phyloP scores from a whole-genome alignment of 768 basidiomycete genomes.

The Ephemerocybe angulata region DNA sequence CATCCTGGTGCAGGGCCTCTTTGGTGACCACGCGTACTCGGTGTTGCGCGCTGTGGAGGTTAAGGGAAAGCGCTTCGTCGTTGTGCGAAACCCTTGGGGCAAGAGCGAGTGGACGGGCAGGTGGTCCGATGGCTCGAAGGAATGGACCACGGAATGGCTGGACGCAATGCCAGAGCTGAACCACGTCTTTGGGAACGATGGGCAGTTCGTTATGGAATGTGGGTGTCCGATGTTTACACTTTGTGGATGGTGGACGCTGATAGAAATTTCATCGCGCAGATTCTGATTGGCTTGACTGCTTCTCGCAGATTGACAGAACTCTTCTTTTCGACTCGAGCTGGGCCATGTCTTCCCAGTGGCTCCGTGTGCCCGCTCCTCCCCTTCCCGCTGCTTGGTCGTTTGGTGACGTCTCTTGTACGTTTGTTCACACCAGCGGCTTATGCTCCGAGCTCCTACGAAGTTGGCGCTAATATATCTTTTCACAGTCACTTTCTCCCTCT shows the following conservation, averaged over 20 bases:
- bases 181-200: constrained; percentile 46
- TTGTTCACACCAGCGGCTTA: no score
- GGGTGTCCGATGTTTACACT: constrained; percentile 8
- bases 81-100: constrained; percentile 51
- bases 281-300: constrained; percentile 41
- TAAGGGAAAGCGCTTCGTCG: constrained; percentile 45
- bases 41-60: constrained; percentile 43
- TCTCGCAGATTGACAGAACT: constrained; percentile 41
- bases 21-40: constrained; percentile 45
- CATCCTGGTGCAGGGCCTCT: constrained; percentile 33
- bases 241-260: not conserved
- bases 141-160: constrained; percentile 49
- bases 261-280: constrained; percentile 18
- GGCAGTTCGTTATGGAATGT: constrained; percentile 52
- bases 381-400: constrained; percentile 48
- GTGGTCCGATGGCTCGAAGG: constrained; percentile 48
- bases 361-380: constrained; percentile 40
- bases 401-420: constrained; percentile 53
- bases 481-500: constrained; percentile 45
- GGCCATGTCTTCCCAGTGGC: constrained; percentile 48
- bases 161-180: constrained; percentile 33
- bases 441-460: not conserved
- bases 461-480: no score
- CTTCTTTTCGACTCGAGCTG: constrained; percentile 46
- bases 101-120: constrained; percentile 45